Base-by-base conservation (phyloP, 2,329 filamentous ascomycete genomes). In the Dactylellina haptotyla region DNA sequence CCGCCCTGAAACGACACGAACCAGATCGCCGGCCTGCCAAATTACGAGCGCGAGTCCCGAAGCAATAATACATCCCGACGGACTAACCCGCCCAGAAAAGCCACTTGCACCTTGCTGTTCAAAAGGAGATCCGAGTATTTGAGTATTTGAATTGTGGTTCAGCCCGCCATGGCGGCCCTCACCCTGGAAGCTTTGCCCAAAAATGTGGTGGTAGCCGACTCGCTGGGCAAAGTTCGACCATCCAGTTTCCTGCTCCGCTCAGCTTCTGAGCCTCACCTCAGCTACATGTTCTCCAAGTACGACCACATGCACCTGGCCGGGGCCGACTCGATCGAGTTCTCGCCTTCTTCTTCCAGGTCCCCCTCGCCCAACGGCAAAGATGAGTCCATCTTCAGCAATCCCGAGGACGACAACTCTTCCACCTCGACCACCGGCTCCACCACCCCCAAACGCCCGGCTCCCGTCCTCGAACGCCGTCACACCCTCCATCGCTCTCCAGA, bases 361-460 rank as follows among this genome's bases (percentile, higher is more conserved):
- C 67, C 67, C 9, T 72, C 67, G 37, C 67, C 67, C 50, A 72
- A 65, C 46, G 67, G 67, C 18, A 72, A 72, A 56, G 67, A 72
- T 72, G 67, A 72, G 34, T 72, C 67, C 32, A 72, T 72, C 53
- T 72, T 72, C 18, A 72, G 67, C 59, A 72, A 72, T 28, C 67
- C 59, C 41, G 67, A 72, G 37, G 67, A 72, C 59, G 67, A 72
- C 46, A 59, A 62, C 41, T 72, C 67, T 56, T 72, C 67, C 30
- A 72, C 58, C 45, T 72, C 67, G 2, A 72, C 67, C n/a, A 53
- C 46, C 34, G 67, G 67, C 9, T 72, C 67, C 20, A 59, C 20
- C 41, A 72, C 67, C 34, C 67, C 67, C 1, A 72, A 72, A 37
- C 59, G 67, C 28, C 67, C 67, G 30, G 67, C 67, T 25, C 67